Base-by-base conservation (phyloP, 1,139 yeast species). In the Blastobotrys petasosporus region DNA sequence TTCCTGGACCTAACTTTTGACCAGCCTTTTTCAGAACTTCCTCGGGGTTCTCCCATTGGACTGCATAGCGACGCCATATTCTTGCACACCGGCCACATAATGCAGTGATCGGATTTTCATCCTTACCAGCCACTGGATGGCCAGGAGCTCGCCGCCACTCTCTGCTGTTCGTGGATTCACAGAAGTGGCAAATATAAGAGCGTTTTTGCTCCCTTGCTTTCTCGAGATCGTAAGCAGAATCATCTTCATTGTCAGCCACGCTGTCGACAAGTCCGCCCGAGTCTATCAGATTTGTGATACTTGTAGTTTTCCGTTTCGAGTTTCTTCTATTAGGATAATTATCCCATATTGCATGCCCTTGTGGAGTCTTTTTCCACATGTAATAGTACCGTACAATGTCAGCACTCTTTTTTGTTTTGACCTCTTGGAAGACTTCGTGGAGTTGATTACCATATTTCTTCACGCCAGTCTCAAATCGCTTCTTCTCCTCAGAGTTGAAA, bases 11-110 rank as follows among this genome's bases (percentile, higher is more conserved):
- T 44, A 63, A 65, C 35, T 69, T 64, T 48, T 69, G 72, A 30
- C 59, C 71, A 51, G 60, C 70, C 49, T 76, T 80, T 59, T 73
- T 76, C 40, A 79, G 67, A 0, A 86, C 80, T 49, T 83, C 92
- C 20, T 68, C 60, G 0, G 96, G 95, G 41, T 79, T 79, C 54
- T 82, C 88, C 97, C 98, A 92, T n/a, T 73, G 72, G 1, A 85
- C 82, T 0, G 90, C 97, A 62, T 92, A 92, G 37, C 94, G 70
- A 61, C 96, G 73, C 98, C 98, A 92, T 36, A 92, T 63, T 48
- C 82, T 73, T 0, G 97, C 96, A 69, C 98, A 92, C 46, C 97
- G 72, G 41, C 76, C 68, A 62, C 98, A 92, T 13, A 92, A 68
- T 0, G 88, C 96, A 9, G 70, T 62, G 1, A 73, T 51, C 2